A percentile compares a stretch with the other conserved stretches of the same genome.
Evolutionary conservation across 805 yeast species (phyloP).

Genomic region (Torulaspora quercuum): DNA sequence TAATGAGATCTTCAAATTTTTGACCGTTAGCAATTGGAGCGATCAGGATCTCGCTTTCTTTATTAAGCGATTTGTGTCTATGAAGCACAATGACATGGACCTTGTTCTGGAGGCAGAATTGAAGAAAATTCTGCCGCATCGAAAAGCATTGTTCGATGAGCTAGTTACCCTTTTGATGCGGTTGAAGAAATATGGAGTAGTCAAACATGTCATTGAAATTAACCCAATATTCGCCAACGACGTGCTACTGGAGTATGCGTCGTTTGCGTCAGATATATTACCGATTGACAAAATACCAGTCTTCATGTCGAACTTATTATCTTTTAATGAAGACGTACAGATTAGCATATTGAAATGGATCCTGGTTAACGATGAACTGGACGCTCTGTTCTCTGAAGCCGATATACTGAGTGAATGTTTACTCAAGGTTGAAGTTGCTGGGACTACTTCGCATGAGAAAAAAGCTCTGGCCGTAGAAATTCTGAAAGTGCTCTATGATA

Average conservation of each 20-base stretch:
- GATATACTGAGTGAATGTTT: constrained; percentile 2
- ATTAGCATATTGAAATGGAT: constrained; percentile 9
- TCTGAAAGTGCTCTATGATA: constrained; percentile 2
- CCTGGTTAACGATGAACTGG: constrained; percentile 7
- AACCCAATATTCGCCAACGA: constrained; percentile 6
- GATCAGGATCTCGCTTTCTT: constrained; percentile 15
- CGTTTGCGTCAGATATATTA: constrained; percentile 2
- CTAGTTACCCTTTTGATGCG: constrained; percentile 8
- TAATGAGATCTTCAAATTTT: constrained; percentile 10
- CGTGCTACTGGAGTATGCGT: constrained; percentile 1
- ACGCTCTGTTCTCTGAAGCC: constrained; percentile 6
- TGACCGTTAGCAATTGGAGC: constrained; percentile 17
- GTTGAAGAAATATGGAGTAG: constrained; percentile 4
- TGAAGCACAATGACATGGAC: not conserved
- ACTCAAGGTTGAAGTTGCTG: not conserved
- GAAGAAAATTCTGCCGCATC: constrained; percentile 4
- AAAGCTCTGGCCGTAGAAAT: constrained; percentile 1
- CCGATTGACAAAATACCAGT: constrained; percentile 9
- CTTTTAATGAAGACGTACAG: constrained; percentile 10
- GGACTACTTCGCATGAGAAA: not conserved
- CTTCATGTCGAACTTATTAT: constrained; percentile 2
- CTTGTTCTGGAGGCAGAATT: constrained; percentile 1
- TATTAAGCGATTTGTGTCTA: constrained; percentile 10
- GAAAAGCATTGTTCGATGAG: constrained; percentile 5
- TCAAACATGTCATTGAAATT: constrained; percentile 7